Evolutionary conservation across 139 green algal species (phyloP).

Genomic region (Bryopsis sp.): DNA sequence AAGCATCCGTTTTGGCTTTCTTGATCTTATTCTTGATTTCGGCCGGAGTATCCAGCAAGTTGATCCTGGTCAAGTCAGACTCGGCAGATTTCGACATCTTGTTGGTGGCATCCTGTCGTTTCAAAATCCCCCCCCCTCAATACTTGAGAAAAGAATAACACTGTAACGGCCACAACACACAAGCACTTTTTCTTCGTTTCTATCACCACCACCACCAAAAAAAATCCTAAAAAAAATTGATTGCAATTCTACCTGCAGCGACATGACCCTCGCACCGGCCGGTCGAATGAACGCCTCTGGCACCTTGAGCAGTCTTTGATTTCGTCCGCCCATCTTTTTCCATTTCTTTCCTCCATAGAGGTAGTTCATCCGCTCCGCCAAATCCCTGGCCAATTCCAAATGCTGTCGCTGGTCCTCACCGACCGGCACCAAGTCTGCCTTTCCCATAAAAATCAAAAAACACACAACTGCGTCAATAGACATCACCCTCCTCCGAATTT

Average conservation of each 20-base stretch:
- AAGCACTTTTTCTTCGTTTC: too few relatives aligned
- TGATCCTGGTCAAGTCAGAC: constrained; percentile 81
- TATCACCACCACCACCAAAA: too few relatives aligned
- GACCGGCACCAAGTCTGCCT: constrained; percentile 94
- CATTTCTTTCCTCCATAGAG: constrained; percentile 86
- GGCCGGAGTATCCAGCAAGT: constrained; percentile 83
- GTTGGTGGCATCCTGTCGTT: constrained; percentile 80
- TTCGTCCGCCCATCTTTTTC: constrained; percentile 92
- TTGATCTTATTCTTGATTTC: constrained; percentile 80
- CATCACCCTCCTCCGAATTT: background rate
- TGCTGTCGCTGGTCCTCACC: constrained; percentile 98
- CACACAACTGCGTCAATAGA: background rate
- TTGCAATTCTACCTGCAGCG: constrained; percentile 48
- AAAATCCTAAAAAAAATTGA: background rate
- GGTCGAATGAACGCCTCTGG: constrained; percentile 90
- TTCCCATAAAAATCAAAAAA: constrained; percentile 23
- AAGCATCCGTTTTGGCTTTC: constrained; percentile 79
- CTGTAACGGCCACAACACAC: too few relatives aligned
- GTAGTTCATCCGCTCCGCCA: constrained; percentile 78
- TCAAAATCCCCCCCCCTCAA: too few relatives aligned
- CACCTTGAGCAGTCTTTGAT: constrained; percentile 68
- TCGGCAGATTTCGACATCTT: constrained; percentile 97
- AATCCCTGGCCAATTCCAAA: constrained; percentile 77
- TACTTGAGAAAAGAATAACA: too few relatives aligned
- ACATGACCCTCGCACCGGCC: constrained; percentile 91